Conservation (phyloP, 768 basidiomycete genomes). For the Clitopilus passeckerianus region DNA sequence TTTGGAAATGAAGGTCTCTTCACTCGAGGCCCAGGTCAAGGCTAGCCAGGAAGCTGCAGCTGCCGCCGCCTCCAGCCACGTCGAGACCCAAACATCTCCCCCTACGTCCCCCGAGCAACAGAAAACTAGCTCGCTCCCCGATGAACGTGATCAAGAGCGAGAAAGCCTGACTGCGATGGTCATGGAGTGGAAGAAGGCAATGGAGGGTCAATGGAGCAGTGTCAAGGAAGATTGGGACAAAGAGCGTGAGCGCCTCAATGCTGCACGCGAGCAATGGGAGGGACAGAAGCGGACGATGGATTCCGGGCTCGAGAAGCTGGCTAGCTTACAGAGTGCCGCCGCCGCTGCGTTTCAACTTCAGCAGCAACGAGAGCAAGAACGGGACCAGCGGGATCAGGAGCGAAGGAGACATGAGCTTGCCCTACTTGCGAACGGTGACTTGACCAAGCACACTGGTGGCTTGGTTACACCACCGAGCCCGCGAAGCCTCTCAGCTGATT, state of each 20-base stretch:
- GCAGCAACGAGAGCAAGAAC: conserved; percentile 13
- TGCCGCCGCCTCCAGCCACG: conserved; percentile 1
- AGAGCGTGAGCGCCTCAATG: conserved; percentile 70
- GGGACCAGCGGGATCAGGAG: conserved; percentile 7
- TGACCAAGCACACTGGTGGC: conserved; percentile 30
- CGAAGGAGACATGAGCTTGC: neutral
- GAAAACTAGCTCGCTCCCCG: neutral
- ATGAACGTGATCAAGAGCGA: conserved; percentile 23
- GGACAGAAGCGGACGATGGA: conserved; percentile 48
- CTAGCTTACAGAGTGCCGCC: conserved; percentile 25
- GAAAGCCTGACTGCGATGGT: conserved; percentile 52
- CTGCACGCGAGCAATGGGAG: conserved; percentile 84
- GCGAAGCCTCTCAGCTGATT: conserved; percentile 64
- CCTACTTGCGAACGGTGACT: conserved; percentile 29
- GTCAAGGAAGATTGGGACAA: conserved; percentile 80
- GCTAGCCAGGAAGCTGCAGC: conserved; percentile 34
- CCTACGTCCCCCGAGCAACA: conserved; percentile 5
- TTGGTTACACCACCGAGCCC: conserved; percentile 77
- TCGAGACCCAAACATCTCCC: conserved; percentile 4
- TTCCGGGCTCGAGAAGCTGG: conserved; percentile 43
- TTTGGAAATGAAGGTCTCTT: conserved; percentile 63
- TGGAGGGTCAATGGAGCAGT: conserved; percentile 75
- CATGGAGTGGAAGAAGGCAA: conserved; percentile 68
- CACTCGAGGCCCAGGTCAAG: conserved; percentile 62
- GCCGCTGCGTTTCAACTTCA: conserved; percentile 27